Evolutionary conservation across 1,139 yeast genomes (phyloP).

Genomic region (Arxiozyma bovina): DNA sequence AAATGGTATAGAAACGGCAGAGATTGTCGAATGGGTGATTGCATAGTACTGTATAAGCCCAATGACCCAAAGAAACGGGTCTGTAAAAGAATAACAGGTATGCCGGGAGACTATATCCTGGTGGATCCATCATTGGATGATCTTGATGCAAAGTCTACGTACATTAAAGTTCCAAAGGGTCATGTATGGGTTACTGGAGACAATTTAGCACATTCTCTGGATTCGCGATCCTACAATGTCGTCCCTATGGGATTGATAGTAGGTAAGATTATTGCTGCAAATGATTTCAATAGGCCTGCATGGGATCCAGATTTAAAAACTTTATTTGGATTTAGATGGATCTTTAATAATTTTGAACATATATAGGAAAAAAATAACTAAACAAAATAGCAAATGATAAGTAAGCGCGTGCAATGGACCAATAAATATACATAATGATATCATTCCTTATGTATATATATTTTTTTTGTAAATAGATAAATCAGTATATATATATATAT

Average conservation of each 20-base stretch:
- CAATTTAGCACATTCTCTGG: constrained; percentile 79
- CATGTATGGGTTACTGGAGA: constrained; percentile 98
- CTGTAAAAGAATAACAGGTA: constrained; percentile 86
- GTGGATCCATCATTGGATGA: constrained; percentile 63
- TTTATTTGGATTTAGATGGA: constrained; percentile 41
- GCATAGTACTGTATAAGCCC: constrained; percentile 83
- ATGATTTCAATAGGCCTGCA: constrained; percentile 34
- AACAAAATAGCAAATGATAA: not conserved
- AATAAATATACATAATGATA: not conserved
- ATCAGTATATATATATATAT: not conserved
- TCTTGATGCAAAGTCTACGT: constrained; percentile 41
- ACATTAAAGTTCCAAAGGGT: constrained; percentile 68
- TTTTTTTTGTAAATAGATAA: not conserved
- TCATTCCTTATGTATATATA: not conserved
- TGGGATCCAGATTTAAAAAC: constrained; percentile 21
- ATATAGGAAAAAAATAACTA: not conserved
- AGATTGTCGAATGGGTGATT: constrained; percentile 66
- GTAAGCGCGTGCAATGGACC: not conserved
- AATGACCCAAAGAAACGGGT: constrained; percentile 80
- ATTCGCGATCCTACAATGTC: constrained; percentile 80
- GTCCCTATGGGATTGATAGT: constrained; percentile 80
- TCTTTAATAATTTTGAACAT: constrained; percentile 34
- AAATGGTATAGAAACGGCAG: constrained; percentile 45
- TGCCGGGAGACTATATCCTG: constrained; percentile 84
- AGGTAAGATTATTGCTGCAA: constrained; percentile 76